Conservation (phyloP, 164 flowering plant species). For the Taxillus chinensis region DNA sequence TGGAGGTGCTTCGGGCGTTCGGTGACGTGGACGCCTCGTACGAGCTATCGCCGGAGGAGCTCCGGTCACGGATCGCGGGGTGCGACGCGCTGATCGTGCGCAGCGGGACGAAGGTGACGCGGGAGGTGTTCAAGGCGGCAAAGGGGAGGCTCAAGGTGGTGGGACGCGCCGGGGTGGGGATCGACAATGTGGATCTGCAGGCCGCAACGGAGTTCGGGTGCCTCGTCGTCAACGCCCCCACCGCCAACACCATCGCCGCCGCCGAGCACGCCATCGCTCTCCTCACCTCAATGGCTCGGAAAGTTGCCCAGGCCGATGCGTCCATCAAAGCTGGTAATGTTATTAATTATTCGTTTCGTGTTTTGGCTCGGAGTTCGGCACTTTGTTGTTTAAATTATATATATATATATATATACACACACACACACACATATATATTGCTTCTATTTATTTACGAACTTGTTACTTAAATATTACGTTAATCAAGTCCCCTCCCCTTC, state of each 20-base stretch:
- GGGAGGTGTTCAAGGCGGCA: constrained; percentile 73
- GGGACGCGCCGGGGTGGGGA: constrained; percentile 94
- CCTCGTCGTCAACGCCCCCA: constrained; percentile 89
- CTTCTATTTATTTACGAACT: no score
- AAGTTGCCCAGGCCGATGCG: constrained; percentile 84
- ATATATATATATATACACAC: no score
- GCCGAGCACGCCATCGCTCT: constrained; percentile 96
- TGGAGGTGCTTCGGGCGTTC: constrained; percentile 43
- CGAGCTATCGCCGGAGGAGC: constrained; percentile 51
- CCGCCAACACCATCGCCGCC: constrained; percentile 90
- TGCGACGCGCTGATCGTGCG: constrained; percentile 85
- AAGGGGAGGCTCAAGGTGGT: constrained; percentile 78
- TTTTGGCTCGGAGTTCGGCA: background rate
- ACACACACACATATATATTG: no score
- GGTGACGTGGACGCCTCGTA: constrained; percentile 65
- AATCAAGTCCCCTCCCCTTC: no score
- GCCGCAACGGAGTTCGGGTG: constrained; percentile 93
- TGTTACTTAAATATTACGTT: no score
- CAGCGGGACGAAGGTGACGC: constrained; percentile 83
- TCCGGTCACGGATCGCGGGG: constrained; percentile 46
- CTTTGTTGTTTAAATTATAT: background rate
- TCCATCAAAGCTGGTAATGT: constrained; percentile 76
- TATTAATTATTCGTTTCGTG: no score
- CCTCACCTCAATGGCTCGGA: constrained; percentile 71
- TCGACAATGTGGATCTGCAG: constrained; percentile 88